Evolutionary conservation across 306 rosid species (phyloP).

Genomic region (Mucuna pruriens): DNA sequence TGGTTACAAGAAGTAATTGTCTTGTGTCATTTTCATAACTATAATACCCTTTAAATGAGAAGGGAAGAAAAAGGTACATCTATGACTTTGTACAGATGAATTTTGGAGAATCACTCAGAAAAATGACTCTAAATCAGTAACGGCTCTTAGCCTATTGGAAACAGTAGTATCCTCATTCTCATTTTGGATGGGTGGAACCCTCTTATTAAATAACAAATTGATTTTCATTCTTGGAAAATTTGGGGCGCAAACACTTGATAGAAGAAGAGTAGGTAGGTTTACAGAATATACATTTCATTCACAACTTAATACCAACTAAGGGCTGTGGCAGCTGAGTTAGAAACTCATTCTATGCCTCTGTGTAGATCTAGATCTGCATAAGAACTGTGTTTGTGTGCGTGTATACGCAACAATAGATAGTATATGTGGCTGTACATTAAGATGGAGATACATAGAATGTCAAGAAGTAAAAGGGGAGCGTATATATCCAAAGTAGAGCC

Average conservation of each 20-base stretch:
- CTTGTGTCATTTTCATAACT: constrained; percentile 12
- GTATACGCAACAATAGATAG: not conserved
- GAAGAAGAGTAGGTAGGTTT: too few species aligned
- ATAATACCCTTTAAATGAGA: not conserved
- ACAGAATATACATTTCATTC: too few species aligned
- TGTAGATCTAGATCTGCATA: not conserved
- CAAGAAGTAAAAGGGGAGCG: not conserved
- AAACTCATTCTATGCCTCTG: too few species aligned
- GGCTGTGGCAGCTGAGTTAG: too few species aligned
- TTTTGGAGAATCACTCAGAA: not conserved
- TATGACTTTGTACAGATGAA: not conserved
- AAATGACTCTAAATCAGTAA: not conserved
- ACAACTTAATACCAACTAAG: too few species aligned
- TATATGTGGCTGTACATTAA: not conserved
- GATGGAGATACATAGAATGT: not conserved
- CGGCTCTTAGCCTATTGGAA: not conserved
- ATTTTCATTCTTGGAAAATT: too few species aligned
- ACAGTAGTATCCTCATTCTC: not conserved
- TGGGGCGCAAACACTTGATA: too few species aligned
- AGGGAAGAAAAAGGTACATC: not conserved
- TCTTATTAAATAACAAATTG: too few species aligned
- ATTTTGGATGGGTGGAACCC: not conserved
- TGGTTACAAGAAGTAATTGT: not conserved
- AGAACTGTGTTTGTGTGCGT: not conserved
- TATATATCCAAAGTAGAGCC: not conserved